Percentiles rank a stretch among this genome's conserved stretches.
phyloP scores from a whole-genome alignment of 805 yeast species.

The Suhomyces sp. region DNA sequence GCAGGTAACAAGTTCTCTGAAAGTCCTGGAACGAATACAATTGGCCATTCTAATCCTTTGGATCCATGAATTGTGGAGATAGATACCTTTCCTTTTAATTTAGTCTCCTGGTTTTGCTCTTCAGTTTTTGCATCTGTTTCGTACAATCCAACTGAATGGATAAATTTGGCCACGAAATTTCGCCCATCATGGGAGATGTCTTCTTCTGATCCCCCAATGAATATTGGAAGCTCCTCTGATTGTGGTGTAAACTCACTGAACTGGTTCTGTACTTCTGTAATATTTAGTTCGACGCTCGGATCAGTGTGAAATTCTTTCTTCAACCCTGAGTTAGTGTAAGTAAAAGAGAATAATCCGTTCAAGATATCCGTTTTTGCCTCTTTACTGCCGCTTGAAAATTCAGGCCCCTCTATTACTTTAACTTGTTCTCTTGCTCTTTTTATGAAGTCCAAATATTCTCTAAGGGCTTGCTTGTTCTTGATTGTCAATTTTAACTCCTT shows the following conservation, averaged over 20 bases:
- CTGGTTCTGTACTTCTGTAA: conserved; percentile 40
- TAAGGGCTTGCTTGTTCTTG: conserved; percentile 17
- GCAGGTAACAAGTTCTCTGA: conserved; percentile 69
- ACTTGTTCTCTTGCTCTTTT: conserved; percentile 14
- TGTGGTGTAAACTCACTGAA: conserved; percentile 33
- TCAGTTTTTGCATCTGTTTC: conserved; percentile 23
- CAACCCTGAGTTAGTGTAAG: conserved; percentile 31
- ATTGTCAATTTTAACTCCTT: conserved; percentile 11
- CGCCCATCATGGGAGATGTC: conserved; percentile 12
- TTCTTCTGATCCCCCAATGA: conserved; percentile 9
- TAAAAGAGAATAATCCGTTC: conserved; percentile 19
- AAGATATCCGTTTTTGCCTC: conserved; percentile 1
- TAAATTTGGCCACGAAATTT: conserved; percentile 24
- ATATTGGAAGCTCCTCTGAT: conserved; percentile 20
- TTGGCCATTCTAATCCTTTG: conserved; percentile 95
- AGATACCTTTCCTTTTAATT: conserved; percentile 32
- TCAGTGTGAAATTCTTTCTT: conserved; percentile 26
- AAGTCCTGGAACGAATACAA: conserved; percentile 78
- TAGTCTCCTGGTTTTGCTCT: conserved; percentile 15
- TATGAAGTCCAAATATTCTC: conserved; percentile 27
- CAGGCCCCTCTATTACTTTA: not conserved
- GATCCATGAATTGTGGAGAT: conserved; percentile 88
- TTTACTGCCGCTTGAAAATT: not conserved
- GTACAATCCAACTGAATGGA: conserved; percentile 35
- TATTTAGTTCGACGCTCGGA: conserved; percentile 32